phyloP scores from a whole-genome alignment of 495 filamentous ascomycete genomes.

The Xylaria longipes region DNA sequence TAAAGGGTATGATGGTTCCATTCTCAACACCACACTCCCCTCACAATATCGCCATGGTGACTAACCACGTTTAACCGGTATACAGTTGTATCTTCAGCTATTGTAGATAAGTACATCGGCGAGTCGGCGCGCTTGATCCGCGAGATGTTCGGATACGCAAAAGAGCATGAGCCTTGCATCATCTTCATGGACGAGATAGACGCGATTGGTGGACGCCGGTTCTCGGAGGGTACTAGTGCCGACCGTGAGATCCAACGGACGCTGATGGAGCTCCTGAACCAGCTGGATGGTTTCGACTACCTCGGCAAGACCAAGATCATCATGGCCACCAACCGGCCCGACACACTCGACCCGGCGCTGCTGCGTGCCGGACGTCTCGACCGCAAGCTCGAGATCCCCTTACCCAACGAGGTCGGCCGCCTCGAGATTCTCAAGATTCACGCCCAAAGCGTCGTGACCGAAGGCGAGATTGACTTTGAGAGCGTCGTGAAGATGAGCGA shows the following conservation, averaged over 20 bases:
- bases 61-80: constrained; percentile 26
- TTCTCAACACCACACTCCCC: constrained; percentile 16
- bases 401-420: constrained; percentile 98
- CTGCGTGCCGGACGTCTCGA: constrained; percentile 93
- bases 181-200: constrained; percentile 99
- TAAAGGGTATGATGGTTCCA: constrained; percentile 73
- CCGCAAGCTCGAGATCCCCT: constrained; percentile 97
- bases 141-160: constrained; percentile 99
- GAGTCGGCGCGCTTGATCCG: constrained; percentile 96
- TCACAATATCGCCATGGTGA: background rate
- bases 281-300: constrained; percentile 99
- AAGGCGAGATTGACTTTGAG: constrained; percentile 98
- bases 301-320: constrained; percentile 99
- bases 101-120: constrained; percentile 99
- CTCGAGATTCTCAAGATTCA: constrained; percentile 99
- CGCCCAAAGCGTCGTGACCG: constrained; percentile 79
- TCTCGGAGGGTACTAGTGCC: constrained; percentile 97
- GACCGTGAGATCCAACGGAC: constrained; percentile 99
- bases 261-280: constrained; percentile 98
- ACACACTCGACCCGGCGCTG: constrained; percentile 95
- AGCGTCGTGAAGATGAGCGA: constrained; percentile 99
- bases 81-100: constrained; percentile 96
- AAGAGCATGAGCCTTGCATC: constrained; percentile 99
- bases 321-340: constrained; percentile 99
- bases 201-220: constrained; percentile 95